phyloP scores from a whole-genome alignment of 805 yeast genomes.

The Lipomyces yamanashiensis region DNA sequence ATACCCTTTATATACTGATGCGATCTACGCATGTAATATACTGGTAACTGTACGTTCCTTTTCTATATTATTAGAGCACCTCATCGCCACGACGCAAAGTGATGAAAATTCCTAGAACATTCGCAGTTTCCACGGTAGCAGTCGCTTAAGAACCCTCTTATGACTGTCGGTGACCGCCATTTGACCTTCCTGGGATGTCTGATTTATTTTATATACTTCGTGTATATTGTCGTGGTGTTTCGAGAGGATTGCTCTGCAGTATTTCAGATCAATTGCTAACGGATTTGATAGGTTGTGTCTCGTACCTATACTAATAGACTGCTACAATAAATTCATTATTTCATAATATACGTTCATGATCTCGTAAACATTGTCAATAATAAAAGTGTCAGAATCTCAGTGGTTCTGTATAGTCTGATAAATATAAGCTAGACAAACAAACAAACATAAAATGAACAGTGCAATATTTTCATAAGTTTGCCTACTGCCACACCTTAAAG shows the following conservation, averaged over 20 bases:
- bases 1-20: neutral
- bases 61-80: too few species aligned
- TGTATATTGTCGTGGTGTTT: neutral
- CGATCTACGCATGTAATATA: neutral
- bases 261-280: too few species aligned
- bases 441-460: neutral
- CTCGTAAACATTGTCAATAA: too few species aligned
- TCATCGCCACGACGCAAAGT: neutral
- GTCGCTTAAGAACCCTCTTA: conserved; percentile 38
- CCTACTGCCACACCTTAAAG: neutral
- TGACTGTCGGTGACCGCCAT: conserved; percentile 38
- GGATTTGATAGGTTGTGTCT: too few species aligned
- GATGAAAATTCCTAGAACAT: conserved; percentile 37
- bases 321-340: neutral
- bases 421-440: too few species aligned
- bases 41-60: neutral
- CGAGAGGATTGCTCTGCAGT: neutral
- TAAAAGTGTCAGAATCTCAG: too few species aligned
- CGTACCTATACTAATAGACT: neutral
- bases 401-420: too few species aligned
- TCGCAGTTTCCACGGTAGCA: conserved; percentile 40
- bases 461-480: neutral
- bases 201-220: conserved; percentile 14
- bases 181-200: conserved; percentile 40
- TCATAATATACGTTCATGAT: neutral